These are phyloP conservation scores for Dissophora globulifera DNA, from an alignment of 192 early-diverging fungal genomes.

Conservation along the genomic window DNA sequence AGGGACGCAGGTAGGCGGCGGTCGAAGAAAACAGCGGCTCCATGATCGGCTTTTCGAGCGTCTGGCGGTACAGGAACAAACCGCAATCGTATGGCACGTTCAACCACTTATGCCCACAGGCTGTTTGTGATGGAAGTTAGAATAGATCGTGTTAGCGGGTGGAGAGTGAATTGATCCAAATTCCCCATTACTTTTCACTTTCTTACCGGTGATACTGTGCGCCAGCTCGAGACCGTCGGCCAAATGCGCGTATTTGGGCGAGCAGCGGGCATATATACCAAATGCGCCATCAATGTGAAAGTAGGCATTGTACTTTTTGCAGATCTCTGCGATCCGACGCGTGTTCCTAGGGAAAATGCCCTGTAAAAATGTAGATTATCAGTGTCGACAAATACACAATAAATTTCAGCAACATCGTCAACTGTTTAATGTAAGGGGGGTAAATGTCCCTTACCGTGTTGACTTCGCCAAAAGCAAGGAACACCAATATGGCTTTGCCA, in stretches of 20 bases:
- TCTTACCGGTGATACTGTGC: constrained; percentile 63
- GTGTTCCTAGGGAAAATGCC: constrained; percentile 55
- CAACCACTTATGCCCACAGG: constrained; percentile 72
- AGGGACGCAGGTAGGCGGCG: constrained; percentile 51
- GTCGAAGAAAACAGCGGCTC: constrained; percentile 39
- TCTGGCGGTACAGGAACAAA: constrained; percentile 51
- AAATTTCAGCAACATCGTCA: no score
- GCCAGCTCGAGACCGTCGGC: constrained; percentile 57
- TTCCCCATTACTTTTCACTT: no score
- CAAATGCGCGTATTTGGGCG: constrained; percentile 38
- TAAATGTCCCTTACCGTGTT: constrained; percentile 62
- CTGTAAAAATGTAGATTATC: constrained; percentile 4
- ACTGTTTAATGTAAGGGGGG: no score
- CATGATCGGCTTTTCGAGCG: constrained; percentile 42
- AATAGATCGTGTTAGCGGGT: neutral
- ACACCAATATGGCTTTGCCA: constrained; percentile 55
- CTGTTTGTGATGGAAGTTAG: neutral
- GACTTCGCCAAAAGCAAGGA: constrained; percentile 65
- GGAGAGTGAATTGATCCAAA: neutral
- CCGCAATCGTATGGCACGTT: constrained; percentile 75
- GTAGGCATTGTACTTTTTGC: constrained; percentile 57
- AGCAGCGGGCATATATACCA: constrained; percentile 63
- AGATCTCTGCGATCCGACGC: constrained; percentile 52
- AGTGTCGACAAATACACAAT: no score
- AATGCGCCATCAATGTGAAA: constrained; percentile 75